These are phyloP conservation scores for Ormosia emarginata DNA, from an alignment of 306 rosid genomes.

Conservation along the genomic window DNA sequence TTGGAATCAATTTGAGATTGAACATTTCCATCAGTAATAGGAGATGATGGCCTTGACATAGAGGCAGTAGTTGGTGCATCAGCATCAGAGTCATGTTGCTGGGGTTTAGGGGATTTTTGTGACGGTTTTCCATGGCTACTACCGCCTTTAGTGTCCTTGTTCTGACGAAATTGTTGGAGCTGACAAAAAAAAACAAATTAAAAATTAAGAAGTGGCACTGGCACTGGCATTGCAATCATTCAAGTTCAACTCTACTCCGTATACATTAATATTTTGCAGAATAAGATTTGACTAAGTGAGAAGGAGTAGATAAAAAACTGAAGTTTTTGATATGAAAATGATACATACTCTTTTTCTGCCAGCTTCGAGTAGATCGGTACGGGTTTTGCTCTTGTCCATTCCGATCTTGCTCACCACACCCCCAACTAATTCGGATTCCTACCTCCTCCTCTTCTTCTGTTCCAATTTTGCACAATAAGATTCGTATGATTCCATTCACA, in stretches of 20 bases:
- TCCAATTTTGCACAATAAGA: no score
- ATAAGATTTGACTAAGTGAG: no score
- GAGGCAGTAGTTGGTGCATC: slow-evolving; percentile 37
- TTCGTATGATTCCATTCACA: no score
- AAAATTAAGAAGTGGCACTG: slow-evolving; percentile 12
- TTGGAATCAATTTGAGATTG: slow-evolving; percentile 33
- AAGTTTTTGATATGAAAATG: background rate
- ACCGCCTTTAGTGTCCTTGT: slow-evolving; percentile 77
- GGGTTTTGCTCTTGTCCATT: slow-evolving; percentile 83
- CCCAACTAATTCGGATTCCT: background rate
- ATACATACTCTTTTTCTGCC: slow-evolving; percentile 69
- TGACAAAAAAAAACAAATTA: slow-evolving; percentile 32
- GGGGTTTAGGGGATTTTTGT: slow-evolving; percentile 46
- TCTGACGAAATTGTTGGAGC: slow-evolving; percentile 93
- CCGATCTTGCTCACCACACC: slow-evolving; percentile 46
- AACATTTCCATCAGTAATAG: slow-evolving; percentile 42
- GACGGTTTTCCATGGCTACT: slow-evolving; percentile 70
- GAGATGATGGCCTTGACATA: slow-evolving; percentile 30
- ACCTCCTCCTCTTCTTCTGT: no score
- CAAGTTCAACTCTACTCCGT: background rate
- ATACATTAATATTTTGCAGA: background rate
- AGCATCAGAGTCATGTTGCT: slow-evolving; percentile 53
- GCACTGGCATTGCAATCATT: slow-evolving; percentile 7
- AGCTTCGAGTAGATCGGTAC: slow-evolving; percentile 93
- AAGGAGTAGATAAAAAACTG: background rate